A percentile compares a stretch with the other conserved stretches of the same genome.
Conservation (phyloP, 306 rosid species). For the Spatholobus suberectus region DNA sequence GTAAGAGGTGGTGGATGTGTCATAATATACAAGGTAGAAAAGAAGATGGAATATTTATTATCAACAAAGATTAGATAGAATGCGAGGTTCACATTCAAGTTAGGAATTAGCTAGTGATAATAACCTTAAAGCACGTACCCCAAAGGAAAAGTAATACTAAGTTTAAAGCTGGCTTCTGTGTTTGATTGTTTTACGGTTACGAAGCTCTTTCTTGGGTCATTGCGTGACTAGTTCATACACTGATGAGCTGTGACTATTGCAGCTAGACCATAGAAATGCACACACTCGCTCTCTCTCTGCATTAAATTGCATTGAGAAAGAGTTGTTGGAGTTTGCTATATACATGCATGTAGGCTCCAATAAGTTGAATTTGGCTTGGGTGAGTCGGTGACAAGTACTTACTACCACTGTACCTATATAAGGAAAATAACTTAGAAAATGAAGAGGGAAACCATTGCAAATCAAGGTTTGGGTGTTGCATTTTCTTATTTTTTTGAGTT, state of each 20-base stretch:
- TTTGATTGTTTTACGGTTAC: background rate
- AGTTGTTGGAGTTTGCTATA: conserved; percentile 36
- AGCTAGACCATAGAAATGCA: background rate
- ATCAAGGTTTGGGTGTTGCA: background rate
- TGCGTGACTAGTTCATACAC: background rate
- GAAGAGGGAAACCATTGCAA: background rate
- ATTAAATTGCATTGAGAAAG: conserved; percentile 36
- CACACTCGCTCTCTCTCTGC: conserved; percentile 5
- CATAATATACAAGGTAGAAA: conserved; percentile 48
- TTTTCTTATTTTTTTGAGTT: background rate
- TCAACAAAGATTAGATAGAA: background rate
- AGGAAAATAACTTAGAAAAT: background rate
- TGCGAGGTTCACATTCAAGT: conserved; percentile 16
- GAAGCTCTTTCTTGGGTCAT: background rate
- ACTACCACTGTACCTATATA: background rate
- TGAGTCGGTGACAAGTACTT: background rate
- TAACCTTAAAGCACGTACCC: background rate
- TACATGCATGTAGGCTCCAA: conserved; percentile 9
- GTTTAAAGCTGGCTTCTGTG: background rate
- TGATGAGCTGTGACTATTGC: conserved; percentile 25
- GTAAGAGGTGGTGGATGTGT: conserved; percentile 52
- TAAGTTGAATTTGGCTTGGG: background rate
- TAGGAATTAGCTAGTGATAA: background rate
- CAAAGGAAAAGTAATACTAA: too few species aligned
- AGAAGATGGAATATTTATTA: conserved; percentile 55